These are phyloP conservation scores for Gypsophila paniculata DNA, from an alignment of 179 eudicot species.

Conservation along the genomic window DNA sequence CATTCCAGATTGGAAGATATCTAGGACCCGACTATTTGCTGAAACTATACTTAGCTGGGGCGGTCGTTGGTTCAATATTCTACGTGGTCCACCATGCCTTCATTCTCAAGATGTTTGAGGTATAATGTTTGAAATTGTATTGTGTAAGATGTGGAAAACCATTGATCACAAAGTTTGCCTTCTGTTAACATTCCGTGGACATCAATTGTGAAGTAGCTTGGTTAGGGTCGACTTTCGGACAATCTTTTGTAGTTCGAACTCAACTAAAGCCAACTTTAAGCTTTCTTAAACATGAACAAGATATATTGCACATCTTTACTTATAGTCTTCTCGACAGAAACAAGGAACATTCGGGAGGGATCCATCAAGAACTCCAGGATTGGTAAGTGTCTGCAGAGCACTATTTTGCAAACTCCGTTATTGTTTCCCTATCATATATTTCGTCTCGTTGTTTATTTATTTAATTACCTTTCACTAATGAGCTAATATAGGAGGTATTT, in stretches of 20 bases:
- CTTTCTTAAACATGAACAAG: constrained; percentile 16
- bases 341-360: constrained; percentile 30
- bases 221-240: not conserved
- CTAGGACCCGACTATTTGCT: constrained; percentile 70
- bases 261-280: not conserved
- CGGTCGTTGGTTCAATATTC: constrained; percentile 70
- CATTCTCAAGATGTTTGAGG: constrained; percentile 42
- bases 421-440: too few species aligned
- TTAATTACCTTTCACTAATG: too few species aligned
- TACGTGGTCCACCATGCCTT: constrained; percentile 67
- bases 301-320: constrained; percentile 4
- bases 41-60: constrained; percentile 77
- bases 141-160: constrained; percentile 7
- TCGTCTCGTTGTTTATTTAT: too few species aligned
- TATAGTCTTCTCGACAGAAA: constrained; percentile 33
- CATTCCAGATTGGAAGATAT: constrained; percentile 52
- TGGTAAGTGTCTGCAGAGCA: constrained; percentile 38
- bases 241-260: not conserved
- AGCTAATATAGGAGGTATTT: too few species aligned
- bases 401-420: not conserved
- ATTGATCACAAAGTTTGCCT: not conserved
- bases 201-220: not conserved
- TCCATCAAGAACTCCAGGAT: constrained; percentile 53
- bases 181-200: constrained; percentile 6
- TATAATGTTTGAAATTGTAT: constrained; percentile 23